Percentiles rank a stretch among this genome's conserved stretches.
Conservation (phyloP, 768 basidiomycete genomes). For the Tubosaeta sp. region DNA sequence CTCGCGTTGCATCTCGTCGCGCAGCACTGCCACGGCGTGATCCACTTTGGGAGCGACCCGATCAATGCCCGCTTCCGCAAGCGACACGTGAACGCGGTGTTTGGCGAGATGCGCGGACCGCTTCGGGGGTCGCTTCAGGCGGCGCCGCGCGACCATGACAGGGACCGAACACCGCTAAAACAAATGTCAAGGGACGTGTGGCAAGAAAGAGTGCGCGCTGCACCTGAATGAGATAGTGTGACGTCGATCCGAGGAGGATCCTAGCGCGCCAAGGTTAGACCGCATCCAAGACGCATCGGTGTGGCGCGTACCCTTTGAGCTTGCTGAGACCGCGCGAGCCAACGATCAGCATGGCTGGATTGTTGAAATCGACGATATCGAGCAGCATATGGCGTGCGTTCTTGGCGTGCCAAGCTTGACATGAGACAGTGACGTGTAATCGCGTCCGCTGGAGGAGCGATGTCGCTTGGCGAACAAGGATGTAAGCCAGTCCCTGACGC, state of each 20-base stretch:
- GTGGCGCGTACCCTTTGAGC: conserved; percentile 68
- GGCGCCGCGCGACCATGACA: conserved; percentile 92
- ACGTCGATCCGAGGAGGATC: conserved; percentile 90
- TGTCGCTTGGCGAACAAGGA: conserved; percentile 86
- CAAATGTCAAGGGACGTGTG: neutral
- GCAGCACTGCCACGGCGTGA: conserved; percentile 77
- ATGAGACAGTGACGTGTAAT: conserved; percentile 80
- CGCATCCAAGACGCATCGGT: neutral
- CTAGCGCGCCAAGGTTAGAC: conserved; percentile 34
- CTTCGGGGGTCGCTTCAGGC: conserved; percentile 83
- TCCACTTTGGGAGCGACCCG: conserved; percentile 83
- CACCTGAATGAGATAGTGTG: conserved; percentile 88
- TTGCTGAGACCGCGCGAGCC: conserved; percentile 89
- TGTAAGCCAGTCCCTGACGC: conserved; percentile 87
- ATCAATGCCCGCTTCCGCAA: conserved; percentile 85
- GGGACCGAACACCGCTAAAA: conserved; percentile 85
- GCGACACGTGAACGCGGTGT: conserved; percentile 76
- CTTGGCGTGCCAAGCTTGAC: conserved; percentile 98
- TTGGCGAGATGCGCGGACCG: conserved; percentile 77
- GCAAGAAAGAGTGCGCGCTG: neutral
- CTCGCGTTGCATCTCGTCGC: conserved; percentile 69
- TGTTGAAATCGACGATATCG: conserved; percentile 83
- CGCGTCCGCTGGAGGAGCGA: conserved; percentile 86
- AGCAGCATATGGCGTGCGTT: conserved; percentile 87
- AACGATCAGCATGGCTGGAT: conserved; percentile 91